Percentiles rank a stretch among this genome's conserved stretches.
phyloP scores from a whole-genome alignment of 1,284 basidiomycete genomes.

The Microbotryum saponariae region DNA sequence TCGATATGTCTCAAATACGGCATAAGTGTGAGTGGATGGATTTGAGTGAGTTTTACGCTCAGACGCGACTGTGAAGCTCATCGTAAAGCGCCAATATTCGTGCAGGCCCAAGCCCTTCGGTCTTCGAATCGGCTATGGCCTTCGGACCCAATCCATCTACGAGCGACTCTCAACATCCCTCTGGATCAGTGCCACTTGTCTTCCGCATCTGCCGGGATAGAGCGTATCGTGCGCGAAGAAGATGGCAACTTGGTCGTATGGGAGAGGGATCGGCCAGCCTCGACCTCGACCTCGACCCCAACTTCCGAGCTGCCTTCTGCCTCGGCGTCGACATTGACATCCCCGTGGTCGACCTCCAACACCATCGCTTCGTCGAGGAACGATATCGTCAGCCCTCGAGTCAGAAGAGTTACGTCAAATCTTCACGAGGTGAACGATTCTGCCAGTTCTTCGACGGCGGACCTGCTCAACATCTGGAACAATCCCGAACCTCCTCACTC shows the following conservation, averaged over 20 bases:
- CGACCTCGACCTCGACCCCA: conserved; percentile 7
- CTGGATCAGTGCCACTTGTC: conserved; percentile 40
- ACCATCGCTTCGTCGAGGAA: background rate
- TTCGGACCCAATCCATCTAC: conserved; percentile 77
- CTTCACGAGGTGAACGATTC: background rate
- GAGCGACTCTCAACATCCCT: conserved; percentile 72
- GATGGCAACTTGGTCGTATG: conserved; percentile 27
- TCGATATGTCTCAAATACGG: conserved; percentile 81
- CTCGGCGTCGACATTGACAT: background rate
- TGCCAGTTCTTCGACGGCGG: conserved; percentile 2
- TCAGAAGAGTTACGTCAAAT: conserved; percentile 3
- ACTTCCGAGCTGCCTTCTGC: background rate
- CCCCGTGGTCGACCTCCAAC: background rate
- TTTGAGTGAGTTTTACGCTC: background rate
- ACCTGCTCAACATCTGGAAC: conserved; percentile 14
- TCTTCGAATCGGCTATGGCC: conserved; percentile 83
- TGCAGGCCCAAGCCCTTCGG: conserved; percentile 59
- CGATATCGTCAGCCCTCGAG: conserved; percentile 8
- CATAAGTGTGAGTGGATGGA: conserved; percentile 51
- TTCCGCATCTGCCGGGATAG: conserved; percentile 15
- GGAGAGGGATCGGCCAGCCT: conserved; percentile 1
- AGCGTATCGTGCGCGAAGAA: conserved; percentile 17
- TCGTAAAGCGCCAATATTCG: background rate
- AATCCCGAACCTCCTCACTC: background rate
- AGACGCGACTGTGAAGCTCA: background rate